These are phyloP conservation scores for Annulohypoxylon moriforme DNA, from an alignment of 495 filamentous ascomycete species.

Conservation along the genomic window DNA sequence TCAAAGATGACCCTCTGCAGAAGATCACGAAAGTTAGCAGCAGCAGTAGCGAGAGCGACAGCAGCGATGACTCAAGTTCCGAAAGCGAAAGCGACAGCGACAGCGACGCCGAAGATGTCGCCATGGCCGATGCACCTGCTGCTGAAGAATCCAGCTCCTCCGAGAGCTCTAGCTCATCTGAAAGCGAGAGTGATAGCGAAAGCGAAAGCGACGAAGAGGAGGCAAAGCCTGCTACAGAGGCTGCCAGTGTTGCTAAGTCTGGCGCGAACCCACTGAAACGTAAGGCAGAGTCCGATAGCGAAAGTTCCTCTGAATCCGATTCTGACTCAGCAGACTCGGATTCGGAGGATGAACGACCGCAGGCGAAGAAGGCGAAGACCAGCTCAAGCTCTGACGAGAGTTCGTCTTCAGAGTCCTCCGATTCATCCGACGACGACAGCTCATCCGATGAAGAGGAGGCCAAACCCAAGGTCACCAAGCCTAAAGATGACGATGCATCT, in stretches of 20 bases:
- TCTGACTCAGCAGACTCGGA: conserved; percentile 49
- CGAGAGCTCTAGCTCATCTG: conserved; percentile 61
- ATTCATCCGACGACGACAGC: conserved; percentile 54
- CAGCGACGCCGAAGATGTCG: conserved; percentile 62
- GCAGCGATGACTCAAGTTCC: conserved; percentile 50
- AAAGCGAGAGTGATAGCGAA: conserved; percentile 52
- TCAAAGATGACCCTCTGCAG: conserved; percentile 44
- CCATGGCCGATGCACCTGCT: conserved; percentile 66
- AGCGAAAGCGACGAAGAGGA: conserved; percentile 71
- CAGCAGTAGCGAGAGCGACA: conserved; percentile 55
- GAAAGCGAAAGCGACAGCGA: conserved; percentile 51
- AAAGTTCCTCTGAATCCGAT: conserved; percentile 56
- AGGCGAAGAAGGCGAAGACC: conserved; percentile 54
- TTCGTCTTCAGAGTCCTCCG: conserved; percentile 44
- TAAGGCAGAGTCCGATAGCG: conserved; percentile 67
- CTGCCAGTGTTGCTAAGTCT: conserved; percentile 40
- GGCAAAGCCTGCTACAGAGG: conserved; percentile 53
- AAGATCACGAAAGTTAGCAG: conserved; percentile 55
- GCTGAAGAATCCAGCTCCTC: conserved; percentile 54
- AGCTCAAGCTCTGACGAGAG: conserved; percentile 43
- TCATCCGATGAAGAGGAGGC: conserved; percentile 52
- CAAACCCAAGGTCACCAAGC: conserved; percentile 32
- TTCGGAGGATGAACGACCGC: conserved; percentile 51
- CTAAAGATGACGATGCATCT: conserved; percentile 47
- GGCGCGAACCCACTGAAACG: conserved; percentile 66